Conservation (phyloP, 345 rosid species). For the Xanthoceras sorbifolium region DNA sequence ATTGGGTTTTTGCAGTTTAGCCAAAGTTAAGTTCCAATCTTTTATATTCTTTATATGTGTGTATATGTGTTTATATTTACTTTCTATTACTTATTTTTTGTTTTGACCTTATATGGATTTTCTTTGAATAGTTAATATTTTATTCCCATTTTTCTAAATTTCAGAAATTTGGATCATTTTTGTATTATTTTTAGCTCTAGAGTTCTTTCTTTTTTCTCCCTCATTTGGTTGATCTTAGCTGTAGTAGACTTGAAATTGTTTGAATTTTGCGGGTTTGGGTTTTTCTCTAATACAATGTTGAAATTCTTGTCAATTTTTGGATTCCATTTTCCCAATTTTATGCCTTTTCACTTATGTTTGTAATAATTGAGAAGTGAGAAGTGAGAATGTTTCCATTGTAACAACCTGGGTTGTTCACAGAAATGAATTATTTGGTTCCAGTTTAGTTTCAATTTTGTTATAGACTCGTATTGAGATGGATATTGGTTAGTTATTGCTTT, state of each 20-base stretch:
- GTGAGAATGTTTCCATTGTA: neutral
- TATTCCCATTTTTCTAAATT: neutral
- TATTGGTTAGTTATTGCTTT: neutral
- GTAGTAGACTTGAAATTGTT: slow-evolving; percentile 1
- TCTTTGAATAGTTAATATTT: neutral
- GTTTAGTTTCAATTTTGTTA: neutral
- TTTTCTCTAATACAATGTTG: too few species aligned
- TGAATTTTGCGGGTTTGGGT: neutral
- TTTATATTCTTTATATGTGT: neutral
- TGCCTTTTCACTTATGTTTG: too few species aligned
- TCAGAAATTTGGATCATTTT: neutral
- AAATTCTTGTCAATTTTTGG: too few species aligned
- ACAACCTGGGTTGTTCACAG: neutral
- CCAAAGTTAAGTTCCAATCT: neutral
- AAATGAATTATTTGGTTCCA: neutral
- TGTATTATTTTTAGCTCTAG: neutral
- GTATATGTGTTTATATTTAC: neutral
- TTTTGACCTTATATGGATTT: neutral
- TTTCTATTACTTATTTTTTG: neutral
- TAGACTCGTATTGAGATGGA: neutral
- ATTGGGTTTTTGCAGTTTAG: slow-evolving; percentile 4
- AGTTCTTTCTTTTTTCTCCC: neutral
- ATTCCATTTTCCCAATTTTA: too few species aligned
- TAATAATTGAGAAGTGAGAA: neutral
- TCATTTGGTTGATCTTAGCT: neutral